Percentiles rank a stretch among this genome's conserved stretches.
Conservation (phyloP, 208 protist genomes). For the Acanthamoeba royreba region DNA sequence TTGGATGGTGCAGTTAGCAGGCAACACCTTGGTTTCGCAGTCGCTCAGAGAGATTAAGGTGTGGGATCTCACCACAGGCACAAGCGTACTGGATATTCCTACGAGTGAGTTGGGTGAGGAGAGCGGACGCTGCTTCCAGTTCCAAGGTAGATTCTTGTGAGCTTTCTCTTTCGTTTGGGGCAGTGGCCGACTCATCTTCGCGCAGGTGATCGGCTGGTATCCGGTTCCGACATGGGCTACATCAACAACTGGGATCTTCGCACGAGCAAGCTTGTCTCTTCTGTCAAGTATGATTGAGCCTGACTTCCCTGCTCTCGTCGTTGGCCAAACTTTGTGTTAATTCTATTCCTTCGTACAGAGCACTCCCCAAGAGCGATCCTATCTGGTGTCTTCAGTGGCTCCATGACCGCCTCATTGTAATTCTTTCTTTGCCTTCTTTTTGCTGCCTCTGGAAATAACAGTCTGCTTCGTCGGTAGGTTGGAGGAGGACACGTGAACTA, state of each 20-base stretch:
- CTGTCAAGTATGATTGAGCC: not conserved
- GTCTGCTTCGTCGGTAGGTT: no score
- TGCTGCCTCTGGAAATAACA: no score
- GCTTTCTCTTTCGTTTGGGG: not conserved
- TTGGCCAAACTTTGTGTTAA: not conserved
- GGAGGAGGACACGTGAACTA: not conserved
- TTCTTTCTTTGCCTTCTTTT: not conserved
- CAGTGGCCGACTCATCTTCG: not conserved
- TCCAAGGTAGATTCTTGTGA: not conserved
- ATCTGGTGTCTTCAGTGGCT: not conserved
- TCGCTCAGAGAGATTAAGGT: not conserved
- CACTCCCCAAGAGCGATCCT: not conserved
- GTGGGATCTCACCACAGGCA: not conserved
- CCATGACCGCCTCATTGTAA: not conserved
- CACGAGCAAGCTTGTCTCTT: not conserved
- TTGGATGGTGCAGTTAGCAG: not conserved
- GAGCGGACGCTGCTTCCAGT: constrained; percentile 4
- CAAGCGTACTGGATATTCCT: not conserved
- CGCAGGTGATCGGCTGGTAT: not conserved
- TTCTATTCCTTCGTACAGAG: not conserved
- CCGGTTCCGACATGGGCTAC: not conserved
- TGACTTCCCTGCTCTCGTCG: no score
- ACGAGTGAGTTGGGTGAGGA: not conserved
- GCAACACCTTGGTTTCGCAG: not conserved
- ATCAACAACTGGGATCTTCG: not conserved